These are phyloP conservation scores for Candida cerambycidarum DNA, from an alignment of 805 yeast genomes.

Conservation along the genomic window DNA sequence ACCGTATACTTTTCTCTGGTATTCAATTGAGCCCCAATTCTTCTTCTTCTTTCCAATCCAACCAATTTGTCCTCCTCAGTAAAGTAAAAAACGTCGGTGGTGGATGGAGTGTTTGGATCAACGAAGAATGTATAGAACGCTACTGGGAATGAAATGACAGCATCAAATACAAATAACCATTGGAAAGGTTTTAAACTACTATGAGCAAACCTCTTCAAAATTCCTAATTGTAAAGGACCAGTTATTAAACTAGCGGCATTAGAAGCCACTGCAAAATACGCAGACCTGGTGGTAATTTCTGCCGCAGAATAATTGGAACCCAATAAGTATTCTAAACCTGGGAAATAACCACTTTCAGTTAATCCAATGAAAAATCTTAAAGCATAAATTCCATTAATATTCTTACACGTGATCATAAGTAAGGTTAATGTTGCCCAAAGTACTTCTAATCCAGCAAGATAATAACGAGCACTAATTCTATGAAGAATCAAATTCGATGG, in stretches of 20 bases:
- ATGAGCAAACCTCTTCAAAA: conserved; percentile 24
- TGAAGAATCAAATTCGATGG: conserved; percentile 44
- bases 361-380: conserved; percentile 43
- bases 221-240: conserved; percentile 33
- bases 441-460: conserved; percentile 35
- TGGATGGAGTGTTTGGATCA: conserved; percentile 36
- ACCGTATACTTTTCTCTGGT: conserved; percentile 41
- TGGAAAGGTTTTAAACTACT: conserved; percentile 27
- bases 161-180: conserved; percentile 37
- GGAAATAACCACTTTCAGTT: conserved; percentile 51
- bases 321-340: conserved; percentile 56
- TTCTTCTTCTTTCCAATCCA: conserved; percentile 47
- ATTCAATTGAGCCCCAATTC: conserved; percentile 43
- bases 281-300: conserved; percentile 30
- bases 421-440: conserved; percentile 27
- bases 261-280: conserved; percentile 31
- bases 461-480: conserved; percentile 35
- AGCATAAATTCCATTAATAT: conserved; percentile 25
- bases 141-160: conserved; percentile 32
- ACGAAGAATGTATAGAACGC: conserved; percentile 32
- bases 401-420: conserved; percentile 25
- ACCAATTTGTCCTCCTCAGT: conserved; percentile 35
- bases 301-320: conserved; percentile 29
- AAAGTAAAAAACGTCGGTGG: conserved; percentile 34
- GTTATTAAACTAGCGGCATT: conserved; percentile 28